Evolutionary conservation across 306 rosid species (phyloP), one percentile per base, ranked within the genome.

Genomic region (Prunus salicina): DNA sequence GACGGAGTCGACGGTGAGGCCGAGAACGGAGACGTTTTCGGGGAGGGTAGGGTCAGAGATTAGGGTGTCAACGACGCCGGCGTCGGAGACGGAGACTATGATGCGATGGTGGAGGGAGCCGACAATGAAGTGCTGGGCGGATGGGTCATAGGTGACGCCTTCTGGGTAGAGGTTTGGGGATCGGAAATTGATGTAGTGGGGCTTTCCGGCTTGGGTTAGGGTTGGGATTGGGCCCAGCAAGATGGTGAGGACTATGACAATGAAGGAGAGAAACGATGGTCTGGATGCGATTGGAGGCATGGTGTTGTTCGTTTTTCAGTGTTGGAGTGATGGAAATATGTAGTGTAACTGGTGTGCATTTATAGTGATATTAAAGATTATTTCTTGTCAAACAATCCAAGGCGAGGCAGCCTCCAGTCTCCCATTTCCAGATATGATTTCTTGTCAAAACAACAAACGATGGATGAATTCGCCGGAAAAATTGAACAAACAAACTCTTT

Each of bases 101-200:
- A 73, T 83, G 77, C 97, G 92, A 20, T 83, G 78, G 61, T 18
- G 81, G 46, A 68, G 34, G 69, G 98, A 89, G 2, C 98, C 93
- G 64, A 85, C 81, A 52, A 92, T 74, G 80, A 89, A 92, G 86
- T 86, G 95, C 41, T 90, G 96, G 18, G 75, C 87, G 0, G 77
- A 67, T 10, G 96, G 83, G 78, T 95, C 98, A 89, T 91, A 95
- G 0, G 89, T 73, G 14, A 95, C 62, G 73, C 86, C 91, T 69
- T 92, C 96, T 0, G 96, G 97, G 76, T 82, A 95, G 86, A 95
- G 96, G 75, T 87, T 87, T 0, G 84, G 94, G 64, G 85, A 90
- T 3, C 90, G 90, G 90, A 95, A 95, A 70, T 69, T 75, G 89
- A 95, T 90, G 67, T 79, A 49, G 73, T 90, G 97, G 76, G 78